Evolutionary conservation across 83 land plant species (phyloP).

Genomic region (Picea mariana): DNA sequence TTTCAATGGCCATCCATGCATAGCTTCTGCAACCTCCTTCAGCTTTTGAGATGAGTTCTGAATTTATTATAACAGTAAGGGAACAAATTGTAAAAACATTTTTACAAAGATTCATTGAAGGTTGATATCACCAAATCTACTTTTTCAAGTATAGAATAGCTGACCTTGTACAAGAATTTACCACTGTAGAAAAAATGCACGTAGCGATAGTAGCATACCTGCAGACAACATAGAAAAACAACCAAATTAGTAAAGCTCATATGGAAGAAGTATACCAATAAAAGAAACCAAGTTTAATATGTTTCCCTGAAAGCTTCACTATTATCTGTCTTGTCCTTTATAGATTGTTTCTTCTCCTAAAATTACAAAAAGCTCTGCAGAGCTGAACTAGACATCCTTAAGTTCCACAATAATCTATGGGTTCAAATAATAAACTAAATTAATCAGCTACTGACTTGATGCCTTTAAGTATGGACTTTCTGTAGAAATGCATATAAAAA

Average conservation of each 20-base stretch:
- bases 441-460: background rate
- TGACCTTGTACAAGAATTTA: conserved; percentile 94
- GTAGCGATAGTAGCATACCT: conserved; percentile 98
- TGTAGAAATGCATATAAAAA: too few relatives aligned
- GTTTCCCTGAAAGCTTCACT: background rate
- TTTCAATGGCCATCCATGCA: conserved; percentile 76
- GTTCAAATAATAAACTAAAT: background rate
- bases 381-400: background rate
- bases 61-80: conserved; percentile 9
- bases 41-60: conserved; percentile 73
- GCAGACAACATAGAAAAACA: conserved; percentile 19
- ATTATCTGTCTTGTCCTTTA: too few relatives aligned
- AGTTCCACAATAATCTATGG: background rate
- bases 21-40: conserved; percentile 80
- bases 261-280: background rate
- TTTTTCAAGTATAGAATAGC: background rate
- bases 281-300: background rate
- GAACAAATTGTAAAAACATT: background rate
- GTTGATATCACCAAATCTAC: background rate
- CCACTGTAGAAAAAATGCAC: conserved; percentile 82
- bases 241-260: background rate
- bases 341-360: background rate
- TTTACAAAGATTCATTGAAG: background rate
- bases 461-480: too few relatives aligned
- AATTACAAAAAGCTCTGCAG: background rate